These are phyloP conservation scores for Arabidopsis lyrata DNA, from an alignment of 441 rosid genomes.

Conservation along the genomic window DNA sequence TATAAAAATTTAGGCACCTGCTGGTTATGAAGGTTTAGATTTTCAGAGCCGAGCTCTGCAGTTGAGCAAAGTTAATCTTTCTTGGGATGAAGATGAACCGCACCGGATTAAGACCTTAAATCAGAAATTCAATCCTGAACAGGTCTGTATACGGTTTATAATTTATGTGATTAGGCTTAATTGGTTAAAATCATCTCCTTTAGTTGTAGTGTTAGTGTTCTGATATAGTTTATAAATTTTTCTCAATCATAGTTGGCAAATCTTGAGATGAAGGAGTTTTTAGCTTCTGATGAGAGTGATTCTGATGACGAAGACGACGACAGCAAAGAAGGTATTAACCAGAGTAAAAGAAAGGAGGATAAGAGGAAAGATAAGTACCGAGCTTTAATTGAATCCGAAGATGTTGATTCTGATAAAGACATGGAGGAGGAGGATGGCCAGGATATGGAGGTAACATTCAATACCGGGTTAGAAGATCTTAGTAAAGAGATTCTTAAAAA, in stretches of 20 bases:
- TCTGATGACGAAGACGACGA: conserved; percentile 57
- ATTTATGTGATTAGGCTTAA: not conserved
- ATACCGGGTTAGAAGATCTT: conserved; percentile 88
- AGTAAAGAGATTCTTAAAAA: conserved; percentile 77
- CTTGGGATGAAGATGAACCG: conserved; percentile 99
- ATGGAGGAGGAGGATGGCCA: conserved; percentile 68
- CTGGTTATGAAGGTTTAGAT: conserved; percentile 71
- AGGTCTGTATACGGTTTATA: conserved; percentile 52
- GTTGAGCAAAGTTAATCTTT: conserved; percentile 70
- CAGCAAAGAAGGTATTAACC: conserved; percentile 38
- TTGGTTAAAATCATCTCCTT: not conserved
- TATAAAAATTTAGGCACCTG: conserved; percentile 59
- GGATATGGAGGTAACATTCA: conserved; percentile 95
- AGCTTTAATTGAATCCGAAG: conserved; percentile 68
- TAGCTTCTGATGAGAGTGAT: conserved; percentile 90
- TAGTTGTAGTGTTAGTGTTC: conserved; percentile 27
- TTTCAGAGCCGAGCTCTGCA: conserved; percentile 86
- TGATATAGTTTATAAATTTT: conserved; percentile 35
- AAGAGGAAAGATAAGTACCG: conserved; percentile 63
- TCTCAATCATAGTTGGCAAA: conserved; percentile 67
- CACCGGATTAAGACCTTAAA: conserved; percentile 83
- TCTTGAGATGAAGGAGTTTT: conserved; percentile 77
- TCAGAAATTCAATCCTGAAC: conserved; percentile 74
- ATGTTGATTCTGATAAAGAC: conserved; percentile 76
- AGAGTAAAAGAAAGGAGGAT: conserved; percentile 50